phyloP scores from a whole-genome alignment of 768 basidiomycete genomes.

The Pleurotus djamor region DNA sequence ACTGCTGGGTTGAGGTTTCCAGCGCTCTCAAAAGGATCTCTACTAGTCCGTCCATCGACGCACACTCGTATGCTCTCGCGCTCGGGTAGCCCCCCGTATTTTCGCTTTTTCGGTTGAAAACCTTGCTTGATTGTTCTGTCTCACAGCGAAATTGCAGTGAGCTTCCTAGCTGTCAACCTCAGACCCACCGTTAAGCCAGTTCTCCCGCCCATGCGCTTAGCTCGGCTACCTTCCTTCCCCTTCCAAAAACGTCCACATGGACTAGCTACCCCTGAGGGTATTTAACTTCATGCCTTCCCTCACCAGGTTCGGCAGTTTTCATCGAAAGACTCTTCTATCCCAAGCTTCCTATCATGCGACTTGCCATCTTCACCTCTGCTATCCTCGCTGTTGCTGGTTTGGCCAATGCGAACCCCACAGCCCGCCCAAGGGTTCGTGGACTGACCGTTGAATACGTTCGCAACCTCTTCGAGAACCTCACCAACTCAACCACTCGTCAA shows the following conservation, averaged over 20 bases:
- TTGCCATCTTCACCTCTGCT: background rate
- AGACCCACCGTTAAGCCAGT: background rate
- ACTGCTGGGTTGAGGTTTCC: too few relatives aligned
- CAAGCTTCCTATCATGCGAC: background rate
- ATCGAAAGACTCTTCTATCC: background rate
- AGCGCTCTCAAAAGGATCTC: too few relatives aligned
- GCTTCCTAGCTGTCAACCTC: background rate
- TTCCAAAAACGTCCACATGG: background rate
- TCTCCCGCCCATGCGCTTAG: background rate
- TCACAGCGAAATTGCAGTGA: background rate
- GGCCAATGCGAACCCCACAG: background rate
- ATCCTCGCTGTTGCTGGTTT: background rate
- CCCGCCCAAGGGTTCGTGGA: background rate
- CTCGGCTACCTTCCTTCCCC: background rate
- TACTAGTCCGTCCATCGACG: too few relatives aligned
- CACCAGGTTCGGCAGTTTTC: background rate
- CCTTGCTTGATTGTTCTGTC: too few relatives aligned
- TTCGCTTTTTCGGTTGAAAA: too few relatives aligned
- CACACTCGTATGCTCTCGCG: too few relatives aligned
- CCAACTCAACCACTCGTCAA: background rate
- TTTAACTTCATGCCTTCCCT: background rate
- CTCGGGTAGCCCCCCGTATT: too few relatives aligned
- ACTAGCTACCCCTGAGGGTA: background rate
- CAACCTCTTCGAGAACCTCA: background rate
- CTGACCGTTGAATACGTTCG: conserved; percentile 1